Conservation (phyloP, 2,329 filamentous ascomycete genomes). For the Drechslerella dactyloides region DNA sequence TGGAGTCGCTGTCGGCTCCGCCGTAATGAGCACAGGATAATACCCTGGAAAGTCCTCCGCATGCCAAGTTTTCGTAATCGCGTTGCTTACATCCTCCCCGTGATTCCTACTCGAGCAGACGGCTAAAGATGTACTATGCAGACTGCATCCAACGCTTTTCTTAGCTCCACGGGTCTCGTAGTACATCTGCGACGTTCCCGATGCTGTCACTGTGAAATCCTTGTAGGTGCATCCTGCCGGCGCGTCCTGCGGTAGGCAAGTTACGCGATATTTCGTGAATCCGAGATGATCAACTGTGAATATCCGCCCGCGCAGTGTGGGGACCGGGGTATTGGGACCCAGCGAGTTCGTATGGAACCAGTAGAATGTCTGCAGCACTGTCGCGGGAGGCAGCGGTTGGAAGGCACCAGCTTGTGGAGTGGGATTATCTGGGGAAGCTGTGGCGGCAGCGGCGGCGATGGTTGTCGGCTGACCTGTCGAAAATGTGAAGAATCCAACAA, state of each 20-base stretch:
- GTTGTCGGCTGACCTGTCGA: background rate
- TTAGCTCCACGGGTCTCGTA: slow-evolving; percentile 19
- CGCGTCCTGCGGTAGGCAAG: slow-evolving; percentile 23
- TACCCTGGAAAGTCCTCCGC: slow-evolving; percentile 30
- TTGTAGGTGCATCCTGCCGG: slow-evolving; percentile 36
- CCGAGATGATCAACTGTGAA: slow-evolving; percentile 28
- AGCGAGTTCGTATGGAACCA: slow-evolving; percentile 32
- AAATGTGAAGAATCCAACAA: slow-evolving; percentile 5
- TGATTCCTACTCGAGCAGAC: slow-evolving; percentile 37
- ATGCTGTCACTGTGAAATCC: slow-evolving; percentile 32
- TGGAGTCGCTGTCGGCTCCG: slow-evolving; percentile 15
- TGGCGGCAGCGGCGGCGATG: background rate
- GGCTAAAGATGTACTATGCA: slow-evolving; percentile 15
- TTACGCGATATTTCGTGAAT: slow-evolving; percentile 40
- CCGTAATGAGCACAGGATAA: slow-evolving; percentile 33
- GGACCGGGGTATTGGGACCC: slow-evolving; percentile 14
- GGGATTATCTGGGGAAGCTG: background rate
- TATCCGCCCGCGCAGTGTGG: slow-evolving; percentile 30
- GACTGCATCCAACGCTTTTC: slow-evolving; percentile 28
- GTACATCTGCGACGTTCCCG: slow-evolving; percentile 40
- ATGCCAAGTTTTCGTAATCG: slow-evolving; percentile 23
- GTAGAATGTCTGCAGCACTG: slow-evolving; percentile 25
- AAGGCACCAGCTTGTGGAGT: background rate
- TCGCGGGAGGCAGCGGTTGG: background rate
- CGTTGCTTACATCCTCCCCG: slow-evolving; percentile 18